Conservation (phyloP, 305 asterid genomes). For the Fraxinus xanthoxyloides region DNA sequence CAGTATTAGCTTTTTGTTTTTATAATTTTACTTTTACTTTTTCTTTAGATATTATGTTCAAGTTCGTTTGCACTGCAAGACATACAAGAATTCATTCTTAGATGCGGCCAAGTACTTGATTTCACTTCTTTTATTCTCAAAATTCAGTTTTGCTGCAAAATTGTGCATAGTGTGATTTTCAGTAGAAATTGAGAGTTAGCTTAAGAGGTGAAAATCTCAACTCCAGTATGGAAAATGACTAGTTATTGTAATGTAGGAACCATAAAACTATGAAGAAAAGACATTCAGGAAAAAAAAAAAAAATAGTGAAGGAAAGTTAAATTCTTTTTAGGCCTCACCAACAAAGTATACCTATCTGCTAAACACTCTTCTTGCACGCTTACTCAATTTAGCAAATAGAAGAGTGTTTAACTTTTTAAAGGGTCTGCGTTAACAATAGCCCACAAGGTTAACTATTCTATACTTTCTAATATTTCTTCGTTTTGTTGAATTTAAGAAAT, state of each 20-base stretch:
- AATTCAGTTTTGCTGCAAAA: neutral
- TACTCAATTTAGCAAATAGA: neutral
- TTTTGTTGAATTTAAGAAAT: conserved; percentile 1
- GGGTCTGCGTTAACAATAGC: conserved; percentile 12
- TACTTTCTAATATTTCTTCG: neutral
- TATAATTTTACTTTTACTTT: neutral
- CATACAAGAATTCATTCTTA: neutral
- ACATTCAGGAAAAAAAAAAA: neutral
- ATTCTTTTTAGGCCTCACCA: neutral
- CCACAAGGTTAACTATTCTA: neutral
- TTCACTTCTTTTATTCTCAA: neutral
- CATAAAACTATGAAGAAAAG: neutral
- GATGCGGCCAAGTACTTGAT: neutral
- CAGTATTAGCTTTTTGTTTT: neutral
- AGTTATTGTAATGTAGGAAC: neutral
- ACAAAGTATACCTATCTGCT: neutral
- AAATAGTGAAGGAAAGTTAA: neutral
- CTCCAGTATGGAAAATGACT: conserved; percentile 6
- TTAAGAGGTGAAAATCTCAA: conserved; percentile 2
- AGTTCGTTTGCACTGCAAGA: neutral
- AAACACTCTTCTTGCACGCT: neutral
- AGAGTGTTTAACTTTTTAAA: neutral
- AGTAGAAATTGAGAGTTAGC: neutral
- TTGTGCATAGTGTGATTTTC: neutral
- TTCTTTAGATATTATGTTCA: neutral